Evolutionary conservation across 305 asterid genomes (phyloP).

Genomic region (Fraxinus dipetala): DNA sequence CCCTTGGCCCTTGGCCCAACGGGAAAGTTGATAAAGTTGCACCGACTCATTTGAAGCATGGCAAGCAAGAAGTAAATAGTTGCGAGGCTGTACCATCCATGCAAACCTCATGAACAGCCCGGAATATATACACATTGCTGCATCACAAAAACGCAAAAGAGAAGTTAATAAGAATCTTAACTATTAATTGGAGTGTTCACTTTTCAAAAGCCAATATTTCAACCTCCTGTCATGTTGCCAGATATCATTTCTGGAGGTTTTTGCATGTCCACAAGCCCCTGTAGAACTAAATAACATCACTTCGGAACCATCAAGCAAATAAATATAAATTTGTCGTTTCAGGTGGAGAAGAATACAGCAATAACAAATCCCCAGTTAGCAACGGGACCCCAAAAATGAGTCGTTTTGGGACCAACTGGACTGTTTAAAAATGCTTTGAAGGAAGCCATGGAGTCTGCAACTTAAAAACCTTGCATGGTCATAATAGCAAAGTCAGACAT

Average conservation of each 20-base stretch:
- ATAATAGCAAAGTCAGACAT: neutral
- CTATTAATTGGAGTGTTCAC: neutral
- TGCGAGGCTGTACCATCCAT: constrained; percentile 92
- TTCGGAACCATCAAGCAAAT: constrained; percentile 11
- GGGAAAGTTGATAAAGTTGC: constrained; percentile 71
- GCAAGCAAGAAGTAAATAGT: constrained; percentile 70
- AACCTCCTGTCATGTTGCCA: constrained; percentile 95
- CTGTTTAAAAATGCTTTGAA: constrained; percentile 79
- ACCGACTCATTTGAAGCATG: constrained; percentile 84
- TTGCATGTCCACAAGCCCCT: constrained; percentile 69
- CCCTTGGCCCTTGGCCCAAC: constrained; percentile 85
- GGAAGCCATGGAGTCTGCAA: constrained; percentile 40
- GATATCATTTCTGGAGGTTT: constrained; percentile 91
- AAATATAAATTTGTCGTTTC: neutral
- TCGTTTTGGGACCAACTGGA: constrained; percentile 87
- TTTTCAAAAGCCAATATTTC: neutral
- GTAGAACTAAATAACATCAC: constrained; percentile 16
- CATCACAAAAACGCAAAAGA: constrained; percentile 15
- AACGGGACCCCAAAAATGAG: constrained; percentile 92
- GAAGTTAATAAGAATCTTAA: neutral
- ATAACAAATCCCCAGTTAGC: constrained; percentile 89
- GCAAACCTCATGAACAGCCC: constrained; percentile 86
- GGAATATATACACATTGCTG: constrained; percentile 81
- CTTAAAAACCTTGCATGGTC: constrained; percentile 21
- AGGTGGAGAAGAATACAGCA: constrained; percentile 55